Evolutionary conservation across 768 basidiomycete genomes (phyloP).

Genomic region (Hericium erinaceus): DNA sequence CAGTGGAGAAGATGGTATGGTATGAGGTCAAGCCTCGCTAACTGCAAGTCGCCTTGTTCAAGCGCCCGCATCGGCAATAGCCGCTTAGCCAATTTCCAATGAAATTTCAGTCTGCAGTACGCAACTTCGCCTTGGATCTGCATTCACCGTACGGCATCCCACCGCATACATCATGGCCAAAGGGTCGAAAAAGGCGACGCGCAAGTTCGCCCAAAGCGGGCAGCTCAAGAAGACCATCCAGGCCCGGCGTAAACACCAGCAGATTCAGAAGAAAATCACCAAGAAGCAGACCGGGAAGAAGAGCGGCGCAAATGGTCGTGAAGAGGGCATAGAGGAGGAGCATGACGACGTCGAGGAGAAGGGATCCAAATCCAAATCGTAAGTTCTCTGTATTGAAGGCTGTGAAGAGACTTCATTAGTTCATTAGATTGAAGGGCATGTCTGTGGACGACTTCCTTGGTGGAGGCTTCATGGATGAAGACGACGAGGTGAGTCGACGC

Average conservation of each 20-base stretch:
- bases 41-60: background rate
- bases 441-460: constrained; percentile 72
- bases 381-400: background rate
- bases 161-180: constrained; percentile 27
- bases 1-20: background rate
- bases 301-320: constrained; percentile 13
- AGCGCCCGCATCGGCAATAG: background rate
- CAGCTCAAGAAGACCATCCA: constrained; percentile 83
- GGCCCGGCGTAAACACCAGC: constrained; percentile 71
- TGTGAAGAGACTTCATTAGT: background rate
- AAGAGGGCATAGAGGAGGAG: constrained; percentile 14
- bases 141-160: background rate
- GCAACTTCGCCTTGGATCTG: background rate
- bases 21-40: background rate
- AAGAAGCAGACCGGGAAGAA: constrained; percentile 33
- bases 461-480: constrained; percentile 63
- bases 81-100: background rate
- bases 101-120: background rate
- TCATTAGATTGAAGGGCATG: constrained; percentile 39
- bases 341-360: constrained; percentile 22
- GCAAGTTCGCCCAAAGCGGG: constrained; percentile 84
- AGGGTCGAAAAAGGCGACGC: constrained; percentile 71
- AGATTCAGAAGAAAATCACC: constrained; percentile 63
- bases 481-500: constrained; percentile 37
- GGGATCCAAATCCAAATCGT: constrained; percentile 4